Evolutionary conservation across 768 basidiomycete genomes (phyloP), one percentile per base, ranked within the genome.

Genomic region (Phanerochaete sordida): DNA sequence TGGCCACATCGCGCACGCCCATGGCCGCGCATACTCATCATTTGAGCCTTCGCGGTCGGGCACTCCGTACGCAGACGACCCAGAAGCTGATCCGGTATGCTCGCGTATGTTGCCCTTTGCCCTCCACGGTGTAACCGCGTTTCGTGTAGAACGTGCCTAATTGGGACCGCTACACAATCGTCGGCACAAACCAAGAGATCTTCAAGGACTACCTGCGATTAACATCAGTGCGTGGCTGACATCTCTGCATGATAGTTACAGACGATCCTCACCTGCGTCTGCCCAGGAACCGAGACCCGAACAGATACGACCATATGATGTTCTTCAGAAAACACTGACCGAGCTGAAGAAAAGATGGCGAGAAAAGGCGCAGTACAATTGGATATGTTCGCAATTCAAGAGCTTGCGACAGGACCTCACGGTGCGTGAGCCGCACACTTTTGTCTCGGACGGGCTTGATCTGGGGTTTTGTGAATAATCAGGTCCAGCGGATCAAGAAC

Each of bases 401-500:
- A 94, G 91, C 72, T 77, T 99, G 60, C 86, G 97, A 44, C 97
- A 98, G 73, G 97, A 99, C 78, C 81, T 99, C 62, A 98, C 95
- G 66, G 96, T 96, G 76, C 77, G 91, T 83, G 48, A 31, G 59
- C 48, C 58, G 52, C 28, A 46, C 57, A 57, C 43, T 62, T 62
- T 54, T 33, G 21, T 35, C 48, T 47, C 55, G 44, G 46, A 13
- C 48, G 45, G 45, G 19, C 51, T 21, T 49, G 48, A 35, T 30
- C 30, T 49, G 27, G 23, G 45, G 39, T 12, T 26, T 23, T 24
- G 30, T 24, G 12, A 55, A 54, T 45, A 37, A 21, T 23, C 46
- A 98, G 96, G 96, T 99, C 24, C 97, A 99, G 77, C 88, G 97
- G 31, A 97, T 99, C 66, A 98, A 97, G 78, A 98, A 97, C 66